Evolutionary conservation across 306 rosid species (phyloP).

Genomic region (Quercus mongolica): DNA sequence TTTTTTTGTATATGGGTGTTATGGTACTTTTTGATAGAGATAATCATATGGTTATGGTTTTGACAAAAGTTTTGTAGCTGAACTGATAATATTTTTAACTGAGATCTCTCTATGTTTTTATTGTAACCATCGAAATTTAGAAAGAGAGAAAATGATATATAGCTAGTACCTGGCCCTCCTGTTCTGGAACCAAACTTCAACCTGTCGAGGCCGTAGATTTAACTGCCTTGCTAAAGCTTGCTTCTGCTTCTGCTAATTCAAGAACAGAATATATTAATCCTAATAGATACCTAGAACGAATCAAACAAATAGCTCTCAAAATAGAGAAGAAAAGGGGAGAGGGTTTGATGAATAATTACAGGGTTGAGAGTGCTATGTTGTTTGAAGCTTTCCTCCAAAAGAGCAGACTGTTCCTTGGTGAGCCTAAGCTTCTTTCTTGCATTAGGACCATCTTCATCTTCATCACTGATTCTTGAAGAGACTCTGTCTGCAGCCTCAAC

Average conservation of each 20-base stretch:
- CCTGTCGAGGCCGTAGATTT: slow-evolving; percentile 82
- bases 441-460: slow-evolving; percentile 86
- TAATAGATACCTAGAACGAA: neutral
- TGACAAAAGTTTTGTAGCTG: too few species aligned
- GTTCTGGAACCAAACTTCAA: slow-evolving; percentile 98
- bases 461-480: slow-evolving; percentile 74
- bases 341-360: slow-evolving; percentile 38
- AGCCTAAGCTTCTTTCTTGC: slow-evolving; percentile 91
- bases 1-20: too few species aligned
- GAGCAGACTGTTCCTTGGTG: slow-evolving; percentile 82
- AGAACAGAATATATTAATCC: neutral
- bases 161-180: slow-evolving; percentile 82
- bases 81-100: too few species aligned
- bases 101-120: too few species aligned
- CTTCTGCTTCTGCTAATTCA: slow-evolving; percentile 75
- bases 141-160: neutral
- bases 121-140: too few species aligned
- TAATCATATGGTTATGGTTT: neutral
- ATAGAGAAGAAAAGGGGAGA: neutral
- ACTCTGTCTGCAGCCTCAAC: slow-evolving; percentile 54
- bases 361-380: slow-evolving; percentile 95
- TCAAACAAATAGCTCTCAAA: neutral
- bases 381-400: slow-evolving; percentile 92
- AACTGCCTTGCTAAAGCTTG: slow-evolving; percentile 84
- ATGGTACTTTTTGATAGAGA: neutral